Evolutionary conservation across 257 asterid genomes (phyloP).

Genomic region (Penstemon barbatus): DNA sequence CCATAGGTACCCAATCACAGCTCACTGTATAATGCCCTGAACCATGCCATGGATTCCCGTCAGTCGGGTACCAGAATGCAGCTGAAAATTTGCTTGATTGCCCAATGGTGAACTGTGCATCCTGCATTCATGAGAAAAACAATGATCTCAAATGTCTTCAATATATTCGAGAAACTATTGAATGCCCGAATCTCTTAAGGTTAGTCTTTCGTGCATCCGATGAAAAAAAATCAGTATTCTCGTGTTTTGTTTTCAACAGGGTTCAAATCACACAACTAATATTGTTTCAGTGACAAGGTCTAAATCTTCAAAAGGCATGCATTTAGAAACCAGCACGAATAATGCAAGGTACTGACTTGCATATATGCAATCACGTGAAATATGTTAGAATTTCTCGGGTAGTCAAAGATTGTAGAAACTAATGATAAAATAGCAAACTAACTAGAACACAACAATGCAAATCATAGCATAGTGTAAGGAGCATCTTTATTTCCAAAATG

Average conservation of each 20-base stretch:
- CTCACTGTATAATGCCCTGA: conserved; percentile 67
- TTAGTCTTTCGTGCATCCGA: neutral
- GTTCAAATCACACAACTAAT: neutral
- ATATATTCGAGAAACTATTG: neutral
- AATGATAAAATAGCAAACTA: neutral
- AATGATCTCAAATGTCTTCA: conserved; percentile 3
- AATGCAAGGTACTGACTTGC: neutral
- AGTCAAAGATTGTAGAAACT: neutral
- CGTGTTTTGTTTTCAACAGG: neutral
- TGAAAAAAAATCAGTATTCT: neutral
- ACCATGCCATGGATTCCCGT: conserved; percentile 80
- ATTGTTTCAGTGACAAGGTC: too few species aligned
- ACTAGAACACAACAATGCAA: neutral
- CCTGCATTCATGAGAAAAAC: conserved; percentile 42
- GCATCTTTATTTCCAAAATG: conserved; percentile 2
- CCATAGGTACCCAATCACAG: conserved; percentile 76
- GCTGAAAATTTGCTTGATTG: conserved; percentile 68
- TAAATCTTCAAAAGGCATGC: too few species aligned
- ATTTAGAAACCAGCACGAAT: neutral
- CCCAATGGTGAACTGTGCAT: conserved; percentile 73
- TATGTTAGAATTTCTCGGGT: too few species aligned
- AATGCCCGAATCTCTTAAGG: neutral
- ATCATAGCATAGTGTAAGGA: neutral
- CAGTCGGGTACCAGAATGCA: conserved; percentile 71
- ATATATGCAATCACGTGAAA: neutral